These are phyloP conservation scores for Trametes sp. DNA, from an alignment of 1,284 basidiomycete genomes.

Conservation along the genomic window DNA sequence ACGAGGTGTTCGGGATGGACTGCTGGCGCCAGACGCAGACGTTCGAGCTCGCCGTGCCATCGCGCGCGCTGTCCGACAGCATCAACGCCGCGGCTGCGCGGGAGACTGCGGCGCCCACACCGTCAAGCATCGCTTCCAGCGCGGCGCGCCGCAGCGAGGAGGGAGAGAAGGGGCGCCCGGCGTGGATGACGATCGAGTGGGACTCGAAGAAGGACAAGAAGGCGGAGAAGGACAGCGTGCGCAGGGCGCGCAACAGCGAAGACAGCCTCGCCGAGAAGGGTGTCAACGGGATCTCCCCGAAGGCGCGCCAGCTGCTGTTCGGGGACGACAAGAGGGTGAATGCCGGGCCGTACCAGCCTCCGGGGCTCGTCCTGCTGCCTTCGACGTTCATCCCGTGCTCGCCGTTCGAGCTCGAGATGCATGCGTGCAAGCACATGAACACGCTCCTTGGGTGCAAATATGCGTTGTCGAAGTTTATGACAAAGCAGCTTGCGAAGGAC, in stretches of 20 bases:
- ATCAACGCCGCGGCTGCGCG: not conserved
- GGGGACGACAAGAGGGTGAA: constrained; percentile 26
- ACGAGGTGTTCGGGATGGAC: constrained; percentile 57
- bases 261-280: constrained; percentile 9
- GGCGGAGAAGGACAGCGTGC: constrained; percentile 6
- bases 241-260: constrained; percentile 15
- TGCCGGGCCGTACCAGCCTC: constrained; percentile 39
- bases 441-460: constrained; percentile 65
- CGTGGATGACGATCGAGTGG: constrained; percentile 42
- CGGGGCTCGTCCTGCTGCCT: constrained; percentile 52
- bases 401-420: constrained; percentile 70
- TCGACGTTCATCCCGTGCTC: constrained; percentile 63
- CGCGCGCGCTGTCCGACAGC: constrained; percentile 43
- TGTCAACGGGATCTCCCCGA: constrained; percentile 24
- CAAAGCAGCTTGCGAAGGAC: constrained; percentile 48
- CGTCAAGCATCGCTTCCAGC: not conserved
- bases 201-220: constrained; percentile 40
- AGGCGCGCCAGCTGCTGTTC: constrained; percentile 35
- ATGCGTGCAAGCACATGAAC: constrained; percentile 70
- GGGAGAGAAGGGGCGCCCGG: constrained; percentile 44
- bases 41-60: constrained; percentile 64
- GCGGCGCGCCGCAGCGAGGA: constrained; percentile 28
- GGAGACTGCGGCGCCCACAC: not conserved
- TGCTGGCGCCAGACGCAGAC: constrained; percentile 42
- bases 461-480: constrained; percentile 60